Evolutionary conservation across 306 rosid species (phyloP).

Genomic region (Hippophae tibetana): DNA sequence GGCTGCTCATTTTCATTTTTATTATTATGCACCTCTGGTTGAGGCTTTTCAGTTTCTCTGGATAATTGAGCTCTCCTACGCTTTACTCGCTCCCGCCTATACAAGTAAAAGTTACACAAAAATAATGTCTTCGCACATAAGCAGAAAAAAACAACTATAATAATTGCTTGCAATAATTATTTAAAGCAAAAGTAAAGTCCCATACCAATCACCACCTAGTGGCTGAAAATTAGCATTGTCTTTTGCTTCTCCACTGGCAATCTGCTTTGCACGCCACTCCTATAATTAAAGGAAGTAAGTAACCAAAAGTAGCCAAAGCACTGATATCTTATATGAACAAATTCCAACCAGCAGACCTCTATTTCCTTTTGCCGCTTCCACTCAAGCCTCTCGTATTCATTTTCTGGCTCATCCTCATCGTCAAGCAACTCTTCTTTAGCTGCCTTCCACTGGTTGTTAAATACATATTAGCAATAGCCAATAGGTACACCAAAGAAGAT

Average conservation of each 20-base stretch:
- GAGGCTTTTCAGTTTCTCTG: conserved; percentile 25
- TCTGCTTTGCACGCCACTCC: conserved; percentile 92
- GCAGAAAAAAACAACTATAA: not conserved
- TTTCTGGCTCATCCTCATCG: conserved; percentile 83
- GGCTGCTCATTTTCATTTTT: conserved; percentile 36
- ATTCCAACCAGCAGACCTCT: conserved; percentile 42
- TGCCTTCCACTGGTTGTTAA: conserved; percentile 76
- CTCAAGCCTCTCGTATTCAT: conserved; percentile 59
- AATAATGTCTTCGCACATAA: not conserved
- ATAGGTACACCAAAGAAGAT: not conserved
- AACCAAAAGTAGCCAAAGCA: conserved; percentile 11
- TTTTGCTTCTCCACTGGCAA: conserved; percentile 88
- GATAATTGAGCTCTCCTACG: conserved; percentile 69
- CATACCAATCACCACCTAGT: conserved; percentile 91
- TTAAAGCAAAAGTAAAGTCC: not conserved
- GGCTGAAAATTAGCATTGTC: conserved; percentile 97
- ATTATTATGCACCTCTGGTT: conserved; percentile 26
- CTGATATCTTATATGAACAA: not conserved
- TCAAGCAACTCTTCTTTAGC: conserved; percentile 94
- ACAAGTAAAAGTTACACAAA: not conserved
- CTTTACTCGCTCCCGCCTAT: conserved; percentile 82
- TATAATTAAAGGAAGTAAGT: conserved; percentile 24
- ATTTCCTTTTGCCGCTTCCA: conserved; percentile 88
- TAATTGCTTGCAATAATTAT: not conserved
- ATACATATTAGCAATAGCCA: conserved; percentile 9